These are phyloP conservation scores for Penicillium coffeae DNA, from an alignment of 495 filamentous ascomycete species.

Conservation along the genomic window DNA sequence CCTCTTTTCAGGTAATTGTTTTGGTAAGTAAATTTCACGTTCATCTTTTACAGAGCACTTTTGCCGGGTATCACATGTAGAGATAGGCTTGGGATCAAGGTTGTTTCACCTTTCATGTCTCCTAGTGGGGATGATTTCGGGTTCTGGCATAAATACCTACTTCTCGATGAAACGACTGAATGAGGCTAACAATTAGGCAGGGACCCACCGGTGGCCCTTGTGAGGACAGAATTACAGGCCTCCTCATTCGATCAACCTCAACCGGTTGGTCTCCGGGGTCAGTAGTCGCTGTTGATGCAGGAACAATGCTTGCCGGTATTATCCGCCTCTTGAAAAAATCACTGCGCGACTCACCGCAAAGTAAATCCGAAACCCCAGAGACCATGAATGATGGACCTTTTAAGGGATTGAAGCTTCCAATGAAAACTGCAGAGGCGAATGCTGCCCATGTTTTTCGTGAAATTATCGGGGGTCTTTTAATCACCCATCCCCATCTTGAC, in stretches of 20 bases:
- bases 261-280: conserved; percentile 76
- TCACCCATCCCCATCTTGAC: conserved; percentile 93
- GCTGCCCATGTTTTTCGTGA: conserved; percentile 71
- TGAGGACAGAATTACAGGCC: conserved; percentile 84
- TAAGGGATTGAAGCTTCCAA: conserved; percentile 63
- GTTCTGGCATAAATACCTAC: conserved; percentile 18
- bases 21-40: conserved; percentile 56
- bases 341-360: conserved; percentile 31
- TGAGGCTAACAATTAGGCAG: conserved; percentile 46
- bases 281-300: conserved; percentile 85
- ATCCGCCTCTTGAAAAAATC: conserved; percentile 61
- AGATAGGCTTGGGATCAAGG: no score
- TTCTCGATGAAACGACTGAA: not conserved
- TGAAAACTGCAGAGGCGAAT: conserved; percentile 63
- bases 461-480: conserved; percentile 79
- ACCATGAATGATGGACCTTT: conserved; percentile 59
- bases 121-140: conserved; percentile 8
- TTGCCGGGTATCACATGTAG: not conserved
- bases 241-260: conserved; percentile 79
- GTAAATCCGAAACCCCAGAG: conserved; percentile 4
- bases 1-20: conserved; percentile 74
- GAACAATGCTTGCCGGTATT: conserved; percentile 83
- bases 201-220: conserved; percentile 86
- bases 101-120: not conserved
- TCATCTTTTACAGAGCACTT: no score